Evolutionary conservation across 1,284 basidiomycete genomes (phyloP), one percentile per base, ranked within the genome.

Genomic region (Peniophora sp.): DNA sequence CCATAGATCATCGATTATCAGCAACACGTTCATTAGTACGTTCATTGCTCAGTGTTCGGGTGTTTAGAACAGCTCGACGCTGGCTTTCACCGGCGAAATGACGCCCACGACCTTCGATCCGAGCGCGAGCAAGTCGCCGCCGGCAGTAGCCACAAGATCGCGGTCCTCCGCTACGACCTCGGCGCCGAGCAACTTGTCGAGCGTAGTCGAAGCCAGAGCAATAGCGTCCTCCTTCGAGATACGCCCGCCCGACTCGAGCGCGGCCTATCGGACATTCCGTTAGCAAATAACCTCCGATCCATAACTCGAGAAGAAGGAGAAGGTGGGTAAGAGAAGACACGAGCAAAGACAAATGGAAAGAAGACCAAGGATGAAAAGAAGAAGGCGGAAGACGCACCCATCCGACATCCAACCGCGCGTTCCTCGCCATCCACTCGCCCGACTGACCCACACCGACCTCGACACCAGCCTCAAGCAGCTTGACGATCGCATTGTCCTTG

Each of bases 331-430:
- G 27, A 12, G 5, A 32, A 32, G 27, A 12, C 27, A 32, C 5
- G 12, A 12, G 12, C 27, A 12, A 5, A 32, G 27, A 32, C 27
- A 12, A 6, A 32, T 32, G 27, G 27, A 32, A 32, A 6, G 12
- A n/a, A n/a, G n/a, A n/a, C 35, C 35, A n/a, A 36, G 11, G 11
- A n/a, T 11, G 16, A 35, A 43, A 22, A 20, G 50, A 24, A 25
- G 48, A 35, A 44, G 20, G 12, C 23, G 19, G 16, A 32, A 32
- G 22, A 62, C 65, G 10, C 53, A 70, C 74, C 78, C 77, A 79
- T 27, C 71, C 75, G 6, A 75, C 67, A 56, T 84, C 80, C 58
- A 78, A 79, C 2, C 80, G 68, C 0, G 77, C 69, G 38, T 76
- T 75, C 3, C 71, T 62, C 0, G 75, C 74, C 54, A 73, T 67